Percentiles rank a stretch among this genome's conserved stretches.
phyloP scores from a whole-genome alignment of 257 asterid species.

The Nicotiana undulata region DNA sequence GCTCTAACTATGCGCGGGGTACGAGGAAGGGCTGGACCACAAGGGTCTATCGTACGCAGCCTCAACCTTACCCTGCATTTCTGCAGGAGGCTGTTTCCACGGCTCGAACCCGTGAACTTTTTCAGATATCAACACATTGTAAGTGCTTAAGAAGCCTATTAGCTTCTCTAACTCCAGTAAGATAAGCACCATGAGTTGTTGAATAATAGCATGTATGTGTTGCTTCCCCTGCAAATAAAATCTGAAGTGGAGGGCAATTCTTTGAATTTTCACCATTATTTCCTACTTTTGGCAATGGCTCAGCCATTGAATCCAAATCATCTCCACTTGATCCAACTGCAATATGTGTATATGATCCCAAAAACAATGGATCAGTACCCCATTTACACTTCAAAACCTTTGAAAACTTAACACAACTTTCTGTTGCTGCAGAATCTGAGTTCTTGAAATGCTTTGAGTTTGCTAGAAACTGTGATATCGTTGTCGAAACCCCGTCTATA shows the following conservation, averaged over 20 bases:
- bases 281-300: constrained; percentile 50
- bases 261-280: neutral
- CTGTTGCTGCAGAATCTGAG: neutral
- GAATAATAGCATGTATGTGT: constrained; percentile 76
- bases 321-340: constrained; percentile 79
- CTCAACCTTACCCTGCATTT: too few species aligned
- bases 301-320: constrained; percentile 71
- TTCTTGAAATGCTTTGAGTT: constrained; percentile 5
- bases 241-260: constrained; percentile 40
- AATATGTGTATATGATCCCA: constrained; percentile 76
- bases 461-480: constrained; percentile 43
- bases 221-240: constrained; percentile 90
- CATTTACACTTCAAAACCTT: constrained; percentile 60
- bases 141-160: constrained; percentile 76
- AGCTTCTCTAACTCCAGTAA: constrained; percentile 89
- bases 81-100: too few species aligned
- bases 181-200: constrained; percentile 93
- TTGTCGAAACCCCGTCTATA: constrained; percentile 44
- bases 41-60: too few species aligned
- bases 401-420: constrained; percentile 18
- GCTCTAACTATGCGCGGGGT: too few species aligned
- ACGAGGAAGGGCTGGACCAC: too few species aligned
- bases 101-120: neutral
- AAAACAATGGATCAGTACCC: constrained; percentile 83
- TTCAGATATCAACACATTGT: constrained; percentile 32